Base-by-base conservation (phyloP, 176 grass and related monocot species). In the Rhynchospora pubera region DNA sequence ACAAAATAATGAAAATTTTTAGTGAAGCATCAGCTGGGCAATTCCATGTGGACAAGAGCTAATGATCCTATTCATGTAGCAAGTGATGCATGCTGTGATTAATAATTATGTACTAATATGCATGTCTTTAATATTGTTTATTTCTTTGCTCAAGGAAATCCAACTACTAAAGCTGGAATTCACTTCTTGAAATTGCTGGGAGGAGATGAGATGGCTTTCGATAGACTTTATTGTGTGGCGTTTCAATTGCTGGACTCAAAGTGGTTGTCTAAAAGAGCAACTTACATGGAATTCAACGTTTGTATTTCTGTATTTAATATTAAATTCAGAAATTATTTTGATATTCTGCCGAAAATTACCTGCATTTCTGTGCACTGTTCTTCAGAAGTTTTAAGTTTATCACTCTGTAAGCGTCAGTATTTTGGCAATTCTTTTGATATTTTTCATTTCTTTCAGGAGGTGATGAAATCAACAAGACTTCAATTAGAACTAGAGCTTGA, bases 231-330 rank as follows among this genome's bases (percentile, higher is more conserved):
- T 64, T 99, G 87, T 65, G 45, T 95, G 58, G 92, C 89, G 21
- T 94, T 93, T 83, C 76, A 85, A 83, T 83, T 95, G 85, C 86
- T 98, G 52, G 95, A 98, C 81, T 73, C 84, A 23, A 84, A 93
- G 10, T 99, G 92, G 96, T 87, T 99, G 7, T 63, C 84, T 28
- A 93, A 85, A 77, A 56, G 53, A 85, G 92, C 92, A 67, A 91
- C 79, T 60, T 99, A 95, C 67, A 99, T 99, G 91, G 89, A 99
- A 82, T 99, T 95, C 50, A 99, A 99, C 80, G 92, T 95, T 76
- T 23, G n/a, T 71, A 84, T 73, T 65, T 71, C 11, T 63, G 42
- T 42, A 47, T 70, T 15, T 65, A 47, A 34, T 77, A 79, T 44
- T 32, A 26, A 26, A 73, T 13, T 63, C 19, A 45, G 2, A 69